Percentiles rank a stretch among this genome's conserved stretches.
Evolutionary conservation across 225 moss, liverwort and hornwort species (phyloP).

Genomic region (Physcomitrium patens): DNA sequence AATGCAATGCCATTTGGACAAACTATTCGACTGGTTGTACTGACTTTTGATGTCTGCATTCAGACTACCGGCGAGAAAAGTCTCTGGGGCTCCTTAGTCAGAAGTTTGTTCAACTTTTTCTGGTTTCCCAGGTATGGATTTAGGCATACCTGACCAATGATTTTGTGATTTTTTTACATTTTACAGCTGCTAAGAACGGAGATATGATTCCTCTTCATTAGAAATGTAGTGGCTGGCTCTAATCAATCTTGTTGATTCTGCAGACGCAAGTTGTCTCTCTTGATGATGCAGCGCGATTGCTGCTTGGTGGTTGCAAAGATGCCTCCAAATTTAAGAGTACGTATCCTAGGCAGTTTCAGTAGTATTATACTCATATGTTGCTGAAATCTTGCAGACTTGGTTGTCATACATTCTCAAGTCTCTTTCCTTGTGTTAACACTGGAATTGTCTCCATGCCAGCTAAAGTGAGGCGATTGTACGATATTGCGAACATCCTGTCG

Average conservation of each 20-base stretch:
- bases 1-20: background rate
- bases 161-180: background rate
- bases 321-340: conserved; percentile 90
- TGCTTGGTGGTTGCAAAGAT: conserved; percentile 86
- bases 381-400: background rate
- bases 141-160: background rate
- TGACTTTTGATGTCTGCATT: conserved; percentile 16
- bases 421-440: conserved; percentile 5
- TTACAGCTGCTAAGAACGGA: background rate
- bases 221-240: conserved; percentile 5
- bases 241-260: conserved; percentile 30
- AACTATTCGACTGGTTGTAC: conserved; percentile 5
- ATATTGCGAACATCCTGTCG: conserved; percentile 94
- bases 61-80: conserved; percentile 95
- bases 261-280: conserved; percentile 92
- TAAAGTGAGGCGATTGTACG: conserved; percentile 93
- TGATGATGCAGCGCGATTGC: conserved; percentile 89
- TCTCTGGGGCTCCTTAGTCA: conserved; percentile 90
- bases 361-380: background rate
- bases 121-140: conserved; percentile 76
- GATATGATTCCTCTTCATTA: background rate
- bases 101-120: conserved; percentile 95
- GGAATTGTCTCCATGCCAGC: conserved; percentile 52
- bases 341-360: conserved; percentile 1
- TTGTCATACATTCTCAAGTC: background rate